Evolutionary conservation across 345 rosid species (phyloP).

Genomic region (Ceriops decandra): DNA sequence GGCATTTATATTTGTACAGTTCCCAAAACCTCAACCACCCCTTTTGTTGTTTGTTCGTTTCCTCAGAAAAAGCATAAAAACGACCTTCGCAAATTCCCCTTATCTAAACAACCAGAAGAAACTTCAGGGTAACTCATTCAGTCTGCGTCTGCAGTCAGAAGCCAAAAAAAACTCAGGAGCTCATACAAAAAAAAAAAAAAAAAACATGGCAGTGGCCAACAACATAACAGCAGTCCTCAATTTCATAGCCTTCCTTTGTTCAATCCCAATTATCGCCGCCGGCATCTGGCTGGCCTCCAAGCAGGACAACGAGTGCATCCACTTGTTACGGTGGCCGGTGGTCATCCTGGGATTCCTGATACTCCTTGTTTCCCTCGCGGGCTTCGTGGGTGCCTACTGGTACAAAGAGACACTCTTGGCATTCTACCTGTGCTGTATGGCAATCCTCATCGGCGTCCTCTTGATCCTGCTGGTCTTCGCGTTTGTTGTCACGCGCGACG

Average conservation of each 20-base stretch:
- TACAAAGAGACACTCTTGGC: conserved; percentile 80
- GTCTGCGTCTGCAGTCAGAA: too few species aligned
- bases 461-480: conserved; percentile 68
- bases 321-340: conserved; percentile 77
- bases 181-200: neutral
- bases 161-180: neutral
- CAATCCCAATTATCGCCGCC: conserved; percentile 78
- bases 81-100: too few species aligned
- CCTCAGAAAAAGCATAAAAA: too few species aligned
- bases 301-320: conserved; percentile 77
- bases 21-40: too few species aligned
- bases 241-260: conserved; percentile 75
- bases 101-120: too few species aligned
- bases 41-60: too few species aligned
- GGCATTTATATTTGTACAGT: too few species aligned
- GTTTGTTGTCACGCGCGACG: conserved; percentile 70
- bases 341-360: conserved; percentile 72
- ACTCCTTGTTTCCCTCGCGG: conserved; percentile 77
- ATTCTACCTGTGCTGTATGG: conserved; percentile 86
- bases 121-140: too few species aligned
- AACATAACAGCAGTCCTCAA: conserved; percentile 83
- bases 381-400: conserved; percentile 86
- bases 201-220: conserved; percentile 73
- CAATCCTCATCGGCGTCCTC: conserved; percentile 66
- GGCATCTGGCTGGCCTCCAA: conserved; percentile 90